Conservation (phyloP, 352 stramenopile species). For the Phytophthora kernoviae region DNA sequence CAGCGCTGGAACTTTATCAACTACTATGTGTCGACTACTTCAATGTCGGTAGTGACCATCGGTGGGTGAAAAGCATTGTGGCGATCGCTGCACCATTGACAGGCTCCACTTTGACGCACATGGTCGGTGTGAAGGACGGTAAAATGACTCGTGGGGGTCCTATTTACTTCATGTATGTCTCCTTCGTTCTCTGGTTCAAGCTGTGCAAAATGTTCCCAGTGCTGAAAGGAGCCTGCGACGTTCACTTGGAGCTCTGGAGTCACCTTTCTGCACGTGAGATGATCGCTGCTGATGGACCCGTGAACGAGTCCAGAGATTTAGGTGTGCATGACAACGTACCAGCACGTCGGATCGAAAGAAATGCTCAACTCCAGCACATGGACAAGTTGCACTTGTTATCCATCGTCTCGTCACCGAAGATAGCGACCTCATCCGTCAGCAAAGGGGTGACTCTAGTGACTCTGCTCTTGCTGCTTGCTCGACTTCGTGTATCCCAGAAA, state of each 20-base stretch:
- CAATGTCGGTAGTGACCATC: constrained; percentile 48
- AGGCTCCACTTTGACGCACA: constrained; percentile 46
- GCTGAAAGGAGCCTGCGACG: constrained; percentile 44
- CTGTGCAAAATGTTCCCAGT: constrained; percentile 37
- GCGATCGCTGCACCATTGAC: constrained; percentile 64
- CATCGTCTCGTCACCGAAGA: constrained; percentile 51
- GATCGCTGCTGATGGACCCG: constrained; percentile 27
- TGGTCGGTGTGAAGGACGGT: constrained; percentile 35
- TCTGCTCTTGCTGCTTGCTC: constrained; percentile 18
- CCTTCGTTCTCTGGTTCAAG: constrained; percentile 40
- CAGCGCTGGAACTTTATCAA: constrained; percentile 77
- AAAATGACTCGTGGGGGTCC: constrained; percentile 35
- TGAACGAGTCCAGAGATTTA: constrained; percentile 43
- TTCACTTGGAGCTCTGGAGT: constrained; percentile 58
- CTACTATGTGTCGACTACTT: constrained; percentile 65
- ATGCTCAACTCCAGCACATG: constrained; percentile 47
- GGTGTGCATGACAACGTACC: constrained; percentile 43
- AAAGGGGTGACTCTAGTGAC: constrained; percentile 18
- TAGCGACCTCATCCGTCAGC: constrained; percentile 25
- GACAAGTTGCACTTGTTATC: constrained; percentile 54
- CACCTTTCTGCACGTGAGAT: constrained; percentile 29
- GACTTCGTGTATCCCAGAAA: neutral
- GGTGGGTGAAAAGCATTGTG: constrained; percentile 60
- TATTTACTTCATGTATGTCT: constrained; percentile 26
- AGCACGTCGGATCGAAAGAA: constrained; percentile 41